phyloP scores from a whole-genome alignment of 495 filamentous ascomycete genomes.

The Parathielavia appendiculata region DNA sequence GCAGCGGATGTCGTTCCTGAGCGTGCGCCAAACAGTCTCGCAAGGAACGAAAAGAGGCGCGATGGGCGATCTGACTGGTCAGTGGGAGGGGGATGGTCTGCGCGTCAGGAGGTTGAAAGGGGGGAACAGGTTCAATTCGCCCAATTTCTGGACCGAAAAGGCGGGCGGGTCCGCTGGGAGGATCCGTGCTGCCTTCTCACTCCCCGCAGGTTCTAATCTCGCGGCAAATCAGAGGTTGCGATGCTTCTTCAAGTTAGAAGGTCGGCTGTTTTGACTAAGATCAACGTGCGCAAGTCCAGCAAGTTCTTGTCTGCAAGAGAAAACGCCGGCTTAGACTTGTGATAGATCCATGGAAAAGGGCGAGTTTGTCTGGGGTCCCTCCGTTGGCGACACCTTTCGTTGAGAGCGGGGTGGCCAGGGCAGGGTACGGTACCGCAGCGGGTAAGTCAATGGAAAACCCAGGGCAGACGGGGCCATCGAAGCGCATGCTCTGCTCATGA shows the following conservation, averaged over 20 bases:
- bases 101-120: constrained; percentile 27
- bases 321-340: not conserved
- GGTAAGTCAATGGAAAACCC: too few relatives aligned
- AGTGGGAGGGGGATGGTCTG: constrained; percentile 22
- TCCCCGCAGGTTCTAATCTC: constrained; percentile 8
- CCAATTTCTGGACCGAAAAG: constrained; percentile 24
- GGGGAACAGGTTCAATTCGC: constrained; percentile 30
- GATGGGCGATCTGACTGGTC: constrained; percentile 32
- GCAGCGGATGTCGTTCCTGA: constrained; percentile 6
- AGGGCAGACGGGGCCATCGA: too few relatives aligned
- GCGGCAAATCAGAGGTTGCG: constrained; percentile 14
- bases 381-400: constrained; percentile 16
- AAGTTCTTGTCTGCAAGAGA: not conserved
- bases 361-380: constrained; percentile 3
- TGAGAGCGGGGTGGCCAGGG: constrained; percentile 19
- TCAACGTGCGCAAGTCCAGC: constrained; percentile 4
- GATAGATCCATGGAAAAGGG: not conserved
- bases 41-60: constrained; percentile 21
- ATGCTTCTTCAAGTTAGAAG: not conserved
- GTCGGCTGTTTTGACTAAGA: not conserved
- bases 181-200: constrained; percentile 5
- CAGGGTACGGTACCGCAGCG: constrained; percentile 9
- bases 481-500: too few relatives aligned
- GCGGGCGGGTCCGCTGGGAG: constrained; percentile 11
- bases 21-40: constrained; percentile 26